Conservation (phyloP, 2,329 filamentous ascomycete species). For the Cladosporium sp. region DNA sequence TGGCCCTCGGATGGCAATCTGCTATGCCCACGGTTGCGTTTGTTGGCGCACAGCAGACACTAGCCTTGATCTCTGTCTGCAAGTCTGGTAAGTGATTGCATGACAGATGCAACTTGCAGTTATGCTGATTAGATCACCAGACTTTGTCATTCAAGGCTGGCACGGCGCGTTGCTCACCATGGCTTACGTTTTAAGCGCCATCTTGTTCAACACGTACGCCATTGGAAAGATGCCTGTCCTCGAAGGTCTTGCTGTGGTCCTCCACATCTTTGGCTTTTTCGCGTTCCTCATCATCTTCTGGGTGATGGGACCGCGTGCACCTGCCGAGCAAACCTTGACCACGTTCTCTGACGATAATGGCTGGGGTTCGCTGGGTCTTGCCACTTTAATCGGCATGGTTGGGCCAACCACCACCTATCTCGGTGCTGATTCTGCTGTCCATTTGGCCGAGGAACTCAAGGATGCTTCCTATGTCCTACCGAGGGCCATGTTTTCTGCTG, state of each 20-base stretch:
- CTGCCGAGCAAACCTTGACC: constrained; percentile 13
- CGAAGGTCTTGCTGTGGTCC: constrained; percentile 25
- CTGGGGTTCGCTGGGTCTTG: background rate
- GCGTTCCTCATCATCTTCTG: constrained; percentile 27
- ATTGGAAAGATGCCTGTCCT: constrained; percentile 23
- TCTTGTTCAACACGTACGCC: constrained; percentile 26
- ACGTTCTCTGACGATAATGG: constrained; percentile 21
- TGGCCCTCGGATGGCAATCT: constrained; percentile 29
- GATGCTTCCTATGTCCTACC: background rate
- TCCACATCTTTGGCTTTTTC: constrained; percentile 29
- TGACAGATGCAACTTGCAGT: constrained; percentile 3
- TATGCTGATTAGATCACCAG: background rate
- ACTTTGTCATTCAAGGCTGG: constrained; percentile 5
- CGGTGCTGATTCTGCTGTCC: background rate
- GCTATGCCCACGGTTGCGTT: constrained; percentile 26
- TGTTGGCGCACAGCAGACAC: constrained; percentile 25
- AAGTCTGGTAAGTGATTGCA: background rate
- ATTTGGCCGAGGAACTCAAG: background rate
- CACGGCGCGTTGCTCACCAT: constrained; percentile 33
- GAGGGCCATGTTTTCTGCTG: constrained; percentile 26
- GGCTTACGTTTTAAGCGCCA: constrained; percentile 18
- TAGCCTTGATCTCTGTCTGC: constrained; percentile 25
- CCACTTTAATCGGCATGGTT: background rate
- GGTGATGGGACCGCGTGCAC: constrained; percentile 19
- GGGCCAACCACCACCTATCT: background rate